Conservation (phyloP, 148 eudicot species). For the Dysphania ambrosioides region DNA sequence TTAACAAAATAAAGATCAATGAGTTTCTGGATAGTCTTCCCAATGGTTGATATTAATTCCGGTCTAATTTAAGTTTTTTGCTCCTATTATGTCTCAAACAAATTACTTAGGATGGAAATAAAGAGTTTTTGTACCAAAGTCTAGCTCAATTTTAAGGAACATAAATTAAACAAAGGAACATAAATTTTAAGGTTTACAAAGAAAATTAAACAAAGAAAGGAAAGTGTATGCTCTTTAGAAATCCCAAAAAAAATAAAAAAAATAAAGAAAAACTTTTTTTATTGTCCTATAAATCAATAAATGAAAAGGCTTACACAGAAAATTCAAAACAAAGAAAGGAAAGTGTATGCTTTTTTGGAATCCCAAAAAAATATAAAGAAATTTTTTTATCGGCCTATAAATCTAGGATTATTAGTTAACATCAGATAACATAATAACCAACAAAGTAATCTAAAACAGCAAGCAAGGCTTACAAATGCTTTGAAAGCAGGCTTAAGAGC, state of each 20-base stretch:
- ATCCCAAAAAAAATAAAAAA: no score
- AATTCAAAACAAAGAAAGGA: neutral
- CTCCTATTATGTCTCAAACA: neutral
- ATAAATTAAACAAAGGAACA: no score
- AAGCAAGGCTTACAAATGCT: constrained; percentile 80
- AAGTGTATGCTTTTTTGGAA: no score
- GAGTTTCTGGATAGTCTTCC: neutral
- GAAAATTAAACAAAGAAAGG: neutral
- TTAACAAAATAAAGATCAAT: neutral
- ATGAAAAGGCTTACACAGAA: no score
- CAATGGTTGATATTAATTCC: neutral
- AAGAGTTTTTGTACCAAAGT: neutral
- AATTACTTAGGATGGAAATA: neutral
- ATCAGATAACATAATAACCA: neutral
- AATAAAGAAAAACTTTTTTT: neutral
- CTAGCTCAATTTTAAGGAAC: no score
- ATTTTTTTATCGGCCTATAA: neutral
- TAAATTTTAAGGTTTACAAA: no score
- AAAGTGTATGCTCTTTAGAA: no score
- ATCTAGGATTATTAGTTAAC: neutral
- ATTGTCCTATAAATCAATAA: neutral
- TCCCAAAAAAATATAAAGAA: no score
- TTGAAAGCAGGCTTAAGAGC: constrained; percentile 88
- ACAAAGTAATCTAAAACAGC: neutral
- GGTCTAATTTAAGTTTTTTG: neutral